Evolutionary conservation across 2,329 filamentous ascomycete genomes (phyloP).

Genomic region (Microcera coccophila): DNA sequence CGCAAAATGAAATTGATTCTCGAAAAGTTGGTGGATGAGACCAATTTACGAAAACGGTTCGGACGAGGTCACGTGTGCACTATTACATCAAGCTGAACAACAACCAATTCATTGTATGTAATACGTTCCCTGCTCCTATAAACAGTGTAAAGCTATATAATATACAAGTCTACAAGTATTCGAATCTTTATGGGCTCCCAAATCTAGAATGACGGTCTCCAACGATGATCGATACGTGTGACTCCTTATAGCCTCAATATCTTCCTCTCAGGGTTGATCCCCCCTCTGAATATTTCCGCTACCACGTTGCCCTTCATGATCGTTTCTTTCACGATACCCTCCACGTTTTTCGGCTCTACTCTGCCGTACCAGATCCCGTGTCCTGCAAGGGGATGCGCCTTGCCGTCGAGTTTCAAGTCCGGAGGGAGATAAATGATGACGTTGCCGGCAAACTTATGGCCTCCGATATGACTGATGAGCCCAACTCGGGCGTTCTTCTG

Average conservation of each 20-base stretch:
- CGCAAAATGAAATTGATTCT: too few relatives aligned
- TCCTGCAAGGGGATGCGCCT: slow-evolving; percentile 58
- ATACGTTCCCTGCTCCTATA: too few relatives aligned
- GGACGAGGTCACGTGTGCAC: too few relatives aligned
- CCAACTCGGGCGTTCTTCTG: slow-evolving; percentile 56
- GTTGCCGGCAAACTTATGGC: slow-evolving; percentile 83
- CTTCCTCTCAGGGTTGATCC: slow-evolving; percentile 53
- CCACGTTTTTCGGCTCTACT: slow-evolving; percentile 70
- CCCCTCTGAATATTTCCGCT: slow-evolving; percentile 67
- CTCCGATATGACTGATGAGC: slow-evolving; percentile 74
- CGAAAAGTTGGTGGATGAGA: too few relatives aligned
- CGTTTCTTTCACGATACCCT: slow-evolving; percentile 71
- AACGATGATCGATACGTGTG: background rate
- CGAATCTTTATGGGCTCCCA: slow-evolving; percentile 35
- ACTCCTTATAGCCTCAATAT: slow-evolving; percentile 44
- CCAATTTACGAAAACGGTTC: too few relatives aligned
- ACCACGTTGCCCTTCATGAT: slow-evolving; percentile 64
- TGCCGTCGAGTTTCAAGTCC: slow-evolving; percentile 36
- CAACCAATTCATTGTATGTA: too few relatives aligned
- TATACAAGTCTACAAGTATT: background rate
- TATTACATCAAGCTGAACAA: too few relatives aligned
- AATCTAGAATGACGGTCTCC: too few relatives aligned
- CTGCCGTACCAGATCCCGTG: slow-evolving; percentile 80
- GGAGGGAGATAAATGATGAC: slow-evolving; percentile 77
- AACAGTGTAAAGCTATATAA: too few relatives aligned